phyloP scores from a whole-genome alignment of 345 rosid species.

The Anacardium occidentale region DNA sequence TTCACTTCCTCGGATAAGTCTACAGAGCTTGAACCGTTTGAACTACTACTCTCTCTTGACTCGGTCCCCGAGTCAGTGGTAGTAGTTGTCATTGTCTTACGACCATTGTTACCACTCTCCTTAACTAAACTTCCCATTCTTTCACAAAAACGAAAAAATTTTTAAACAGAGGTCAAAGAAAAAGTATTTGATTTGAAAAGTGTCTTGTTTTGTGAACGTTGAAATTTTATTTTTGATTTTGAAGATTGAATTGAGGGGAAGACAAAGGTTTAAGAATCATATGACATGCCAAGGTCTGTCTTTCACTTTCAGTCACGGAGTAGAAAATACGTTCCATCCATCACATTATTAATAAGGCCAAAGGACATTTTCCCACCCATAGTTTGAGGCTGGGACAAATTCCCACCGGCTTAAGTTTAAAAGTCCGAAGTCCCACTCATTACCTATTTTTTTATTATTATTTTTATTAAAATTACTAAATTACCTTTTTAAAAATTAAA shows the following conservation, averaged over 20 bases:
- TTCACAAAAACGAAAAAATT: neutral
- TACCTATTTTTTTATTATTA: too few relatives aligned
- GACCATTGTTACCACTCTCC: constrained; percentile 28
- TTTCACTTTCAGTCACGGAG: constrained; percentile 27
- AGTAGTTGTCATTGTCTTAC: constrained; percentile 24
- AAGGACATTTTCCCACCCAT: neutral
- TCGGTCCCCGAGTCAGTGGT: constrained; percentile 45
- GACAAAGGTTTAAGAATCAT: constrained; percentile 31
- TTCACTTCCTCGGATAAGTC: constrained; percentile 37
- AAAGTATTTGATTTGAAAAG: neutral
- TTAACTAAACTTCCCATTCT: constrained; percentile 58
- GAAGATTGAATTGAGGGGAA: constrained; percentile 20
- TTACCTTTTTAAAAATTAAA: too few relatives aligned
- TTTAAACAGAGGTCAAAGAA: neutral
- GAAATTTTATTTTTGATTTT: constrained; percentile 37
- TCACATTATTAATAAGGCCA: constrained; percentile 37
- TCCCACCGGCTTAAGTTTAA: too few relatives aligned
- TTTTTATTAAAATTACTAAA: too few relatives aligned
- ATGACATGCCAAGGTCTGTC: constrained; percentile 48
- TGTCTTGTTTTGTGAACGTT: neutral
- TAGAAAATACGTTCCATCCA: constrained; percentile 46
- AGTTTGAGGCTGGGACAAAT: too few relatives aligned
- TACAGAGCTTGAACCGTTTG: constrained; percentile 47
- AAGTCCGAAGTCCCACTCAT: too few relatives aligned
- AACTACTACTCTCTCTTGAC: constrained; percentile 48